Conservation (phyloP, 495 filamentous ascomycete genomes). For the Haplographium delicatum region DNA sequence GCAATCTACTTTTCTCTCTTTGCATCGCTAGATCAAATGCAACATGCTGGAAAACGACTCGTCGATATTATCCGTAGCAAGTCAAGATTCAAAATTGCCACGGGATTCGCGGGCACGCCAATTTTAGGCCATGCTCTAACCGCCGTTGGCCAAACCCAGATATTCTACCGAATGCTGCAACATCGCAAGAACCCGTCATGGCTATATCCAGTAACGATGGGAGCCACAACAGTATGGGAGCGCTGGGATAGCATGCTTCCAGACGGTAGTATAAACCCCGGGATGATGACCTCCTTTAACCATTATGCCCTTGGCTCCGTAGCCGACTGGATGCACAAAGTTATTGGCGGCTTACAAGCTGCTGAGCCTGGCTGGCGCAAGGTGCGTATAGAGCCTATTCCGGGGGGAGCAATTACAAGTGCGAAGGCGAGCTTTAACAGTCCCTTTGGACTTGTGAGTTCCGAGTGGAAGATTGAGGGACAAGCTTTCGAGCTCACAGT, state of each 20-base stretch:
- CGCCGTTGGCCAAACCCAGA: constrained; percentile 27
- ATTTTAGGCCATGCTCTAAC: constrained; percentile 39
- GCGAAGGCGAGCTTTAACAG: no score
- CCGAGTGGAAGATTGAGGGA: no score
- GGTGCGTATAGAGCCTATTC: no score
- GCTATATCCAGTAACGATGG: constrained; percentile 46
- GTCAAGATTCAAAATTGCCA: constrained; percentile 42
- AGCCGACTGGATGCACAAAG: no score
- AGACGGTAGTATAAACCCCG: constrained; percentile 44
- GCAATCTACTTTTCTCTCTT: constrained; percentile 41
- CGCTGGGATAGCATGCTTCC: constrained; percentile 49
- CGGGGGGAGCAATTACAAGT: no score
- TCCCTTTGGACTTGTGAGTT: no score
- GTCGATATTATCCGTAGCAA: constrained; percentile 32
- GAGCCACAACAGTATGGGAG: constrained; percentile 48
- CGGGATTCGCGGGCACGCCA: constrained; percentile 51
- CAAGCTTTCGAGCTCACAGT: no score
- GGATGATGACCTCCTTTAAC: constrained; percentile 51
- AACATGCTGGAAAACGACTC: constrained; percentile 33
- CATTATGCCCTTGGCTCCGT: constrained; percentile 43
- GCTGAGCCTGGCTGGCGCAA: no score
- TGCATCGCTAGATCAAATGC: constrained; percentile 29
- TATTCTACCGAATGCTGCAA: constrained; percentile 18
- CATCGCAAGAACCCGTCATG: constrained; percentile 38
- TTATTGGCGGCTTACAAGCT: no score